A percentile compares a stretch with the other conserved stretches of the same genome.
Evolutionary conservation across 192 early-diverging fungal genomes (phyloP).

Genomic region (Linnemannia schmuckeri): DNA sequence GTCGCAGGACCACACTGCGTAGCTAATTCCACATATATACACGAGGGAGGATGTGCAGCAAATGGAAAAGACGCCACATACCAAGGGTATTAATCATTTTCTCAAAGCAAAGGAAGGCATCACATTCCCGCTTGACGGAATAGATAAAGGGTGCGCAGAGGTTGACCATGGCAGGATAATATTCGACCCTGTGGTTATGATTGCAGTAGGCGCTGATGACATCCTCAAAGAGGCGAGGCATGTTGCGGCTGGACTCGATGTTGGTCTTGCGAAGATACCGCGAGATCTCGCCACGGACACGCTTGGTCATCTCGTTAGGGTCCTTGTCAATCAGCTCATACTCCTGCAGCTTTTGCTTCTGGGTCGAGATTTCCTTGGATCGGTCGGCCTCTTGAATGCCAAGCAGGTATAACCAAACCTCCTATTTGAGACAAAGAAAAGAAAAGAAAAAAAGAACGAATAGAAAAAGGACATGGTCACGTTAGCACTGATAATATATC

Average conservation of each 20-base stretch:
- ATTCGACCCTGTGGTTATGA: conserved; percentile 82
- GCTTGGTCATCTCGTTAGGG: conserved; percentile 75
- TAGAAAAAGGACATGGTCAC: conserved; percentile 14
- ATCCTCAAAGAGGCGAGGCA: conserved; percentile 74
- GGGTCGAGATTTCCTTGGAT: conserved; percentile 64
- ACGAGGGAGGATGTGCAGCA: neutral
- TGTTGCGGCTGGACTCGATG: conserved; percentile 59
- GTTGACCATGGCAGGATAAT: conserved; percentile 79
- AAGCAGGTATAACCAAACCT: conserved; percentile 91
- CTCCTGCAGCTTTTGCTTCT: conserved; percentile 65
- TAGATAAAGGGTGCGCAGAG: conserved; percentile 88
- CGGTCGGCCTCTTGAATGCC: conserved; percentile 86
- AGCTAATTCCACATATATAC: neutral
- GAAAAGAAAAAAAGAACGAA: neutral
- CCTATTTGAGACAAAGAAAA: conserved; percentile 53
- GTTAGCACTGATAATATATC: conserved; percentile 7
- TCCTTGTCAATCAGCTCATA: conserved; percentile 82
- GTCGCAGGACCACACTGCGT: neutral
- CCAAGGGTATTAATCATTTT: conserved; percentile 78
- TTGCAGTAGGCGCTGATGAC: conserved; percentile 91
- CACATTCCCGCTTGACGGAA: conserved; percentile 77
- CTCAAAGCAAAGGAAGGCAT: conserved; percentile 88
- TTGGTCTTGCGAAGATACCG: conserved; percentile 73
- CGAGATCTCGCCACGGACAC: conserved; percentile 82
- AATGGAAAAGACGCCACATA: conserved; percentile 40